Conservation (phyloP, 345 rosid species). For the Atalantia buxifolia region DNA sequence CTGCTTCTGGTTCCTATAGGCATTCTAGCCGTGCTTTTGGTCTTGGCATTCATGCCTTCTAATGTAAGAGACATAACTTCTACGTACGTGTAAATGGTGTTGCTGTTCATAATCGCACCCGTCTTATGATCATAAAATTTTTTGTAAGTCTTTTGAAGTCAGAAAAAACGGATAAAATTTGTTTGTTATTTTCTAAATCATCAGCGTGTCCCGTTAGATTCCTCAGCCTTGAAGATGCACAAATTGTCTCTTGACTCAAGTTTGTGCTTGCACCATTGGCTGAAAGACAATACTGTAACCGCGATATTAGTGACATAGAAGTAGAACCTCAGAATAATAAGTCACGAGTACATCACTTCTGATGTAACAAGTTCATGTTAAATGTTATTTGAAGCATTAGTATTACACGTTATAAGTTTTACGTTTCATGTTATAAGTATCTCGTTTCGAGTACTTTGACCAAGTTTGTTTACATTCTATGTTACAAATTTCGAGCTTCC, state of each 20-base stretch:
- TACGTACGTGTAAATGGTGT: slow-evolving; percentile 37
- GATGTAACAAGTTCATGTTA: not conserved
- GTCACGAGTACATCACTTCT: not conserved
- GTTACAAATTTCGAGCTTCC: too few species aligned
- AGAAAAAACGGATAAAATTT: not conserved
- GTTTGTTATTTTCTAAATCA: not conserved
- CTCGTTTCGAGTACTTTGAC: not conserved
- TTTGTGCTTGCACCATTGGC: not conserved
- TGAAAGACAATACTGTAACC: not conserved
- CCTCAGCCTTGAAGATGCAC: not conserved
- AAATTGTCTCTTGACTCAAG: not conserved
- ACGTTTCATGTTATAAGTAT: not conserved
- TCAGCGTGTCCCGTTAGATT: not conserved
- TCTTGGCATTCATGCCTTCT: slow-evolving; percentile 71
- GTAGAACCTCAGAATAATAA: not conserved
- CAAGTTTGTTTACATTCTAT: too few species aligned
- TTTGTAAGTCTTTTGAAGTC: slow-evolving; percentile 5
- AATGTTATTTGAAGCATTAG: not conserved
- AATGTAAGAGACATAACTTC: slow-evolving; percentile 45
- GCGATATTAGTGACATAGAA: not conserved
- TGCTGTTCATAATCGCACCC: not conserved
- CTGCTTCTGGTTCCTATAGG: slow-evolving; percentile 70
- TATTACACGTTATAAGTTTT: not conserved
- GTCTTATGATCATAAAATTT: not conserved
- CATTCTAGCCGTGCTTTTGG: slow-evolving; percentile 62